Evolutionary conservation across 1,284 basidiomycete species (phyloP).

Genomic region (Peniophora sp.): DNA sequence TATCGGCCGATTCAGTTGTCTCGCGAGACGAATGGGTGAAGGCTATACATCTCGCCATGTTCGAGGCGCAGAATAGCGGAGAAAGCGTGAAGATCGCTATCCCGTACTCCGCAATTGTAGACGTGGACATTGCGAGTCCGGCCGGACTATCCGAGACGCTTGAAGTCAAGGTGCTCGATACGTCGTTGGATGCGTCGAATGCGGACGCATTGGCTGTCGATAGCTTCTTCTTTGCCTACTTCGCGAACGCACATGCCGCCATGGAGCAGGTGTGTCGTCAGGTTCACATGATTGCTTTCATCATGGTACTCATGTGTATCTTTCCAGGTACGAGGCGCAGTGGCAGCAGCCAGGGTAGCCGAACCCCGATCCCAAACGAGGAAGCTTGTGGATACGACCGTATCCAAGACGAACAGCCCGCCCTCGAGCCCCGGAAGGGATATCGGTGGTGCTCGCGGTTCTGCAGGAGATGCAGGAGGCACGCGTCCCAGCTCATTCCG

Average conservation of each 20-base stretch:
- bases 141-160: conserved; percentile 94
- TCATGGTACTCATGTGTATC: too few relatives aligned
- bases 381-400: conserved; percentile 52
- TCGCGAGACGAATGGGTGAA: conserved; percentile 92
- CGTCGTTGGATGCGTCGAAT: conserved; percentile 26
- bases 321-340: conserved; percentile 73
- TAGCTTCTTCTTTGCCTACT: conserved; percentile 92
- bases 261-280: too few relatives aligned
- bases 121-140: conserved; percentile 81
- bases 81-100: conserved; percentile 97
- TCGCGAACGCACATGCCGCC: conserved; percentile 70
- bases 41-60: conserved; percentile 84
- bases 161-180: conserved; percentile 86
- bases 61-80: conserved; percentile 93
- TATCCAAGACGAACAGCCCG: conserved; percentile 13
- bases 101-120: conserved; percentile 83
- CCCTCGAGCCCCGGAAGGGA: too few relatives aligned
- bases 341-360: conserved; percentile 32
- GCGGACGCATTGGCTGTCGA: conserved; percentile 67
- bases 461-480: too few relatives aligned
- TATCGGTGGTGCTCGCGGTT: too few relatives aligned
- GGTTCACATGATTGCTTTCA: too few relatives aligned
- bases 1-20: conserved; percentile 73
- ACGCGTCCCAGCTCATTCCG: conserved; percentile 36
- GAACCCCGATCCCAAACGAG: neutral